phyloP scores from a whole-genome alignment of 129 eudicot species.

The Artemisia tridentata region DNA sequence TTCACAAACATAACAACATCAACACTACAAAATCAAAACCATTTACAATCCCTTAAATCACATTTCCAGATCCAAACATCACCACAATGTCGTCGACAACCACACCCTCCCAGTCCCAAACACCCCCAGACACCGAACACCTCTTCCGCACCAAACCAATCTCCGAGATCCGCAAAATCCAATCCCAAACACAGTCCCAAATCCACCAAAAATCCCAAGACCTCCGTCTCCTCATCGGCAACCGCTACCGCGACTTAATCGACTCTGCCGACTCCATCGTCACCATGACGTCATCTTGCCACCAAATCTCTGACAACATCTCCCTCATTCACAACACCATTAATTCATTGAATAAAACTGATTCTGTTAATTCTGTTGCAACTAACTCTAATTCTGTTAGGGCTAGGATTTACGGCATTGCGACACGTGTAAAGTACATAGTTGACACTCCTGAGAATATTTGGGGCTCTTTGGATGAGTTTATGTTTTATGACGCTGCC shows the following conservation, averaged over 20 bases:
- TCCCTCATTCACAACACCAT: slow-evolving; percentile 50
- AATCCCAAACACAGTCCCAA: slow-evolving; percentile 66
- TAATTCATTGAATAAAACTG: slow-evolving; percentile 28
- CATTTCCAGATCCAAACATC: slow-evolving; percentile 17
- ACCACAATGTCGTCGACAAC: slow-evolving; percentile 36
- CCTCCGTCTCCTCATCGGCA: slow-evolving; percentile 95
- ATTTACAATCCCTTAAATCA: no score
- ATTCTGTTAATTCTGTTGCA: not conserved
- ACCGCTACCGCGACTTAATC: slow-evolving; percentile 88
- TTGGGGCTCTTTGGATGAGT: slow-evolving; percentile 92
- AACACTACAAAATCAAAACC: no score
- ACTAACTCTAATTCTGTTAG: slow-evolving; percentile 31
- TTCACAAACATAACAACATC: no score
- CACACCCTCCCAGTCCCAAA: slow-evolving; percentile 28
- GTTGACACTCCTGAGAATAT: slow-evolving; percentile 94
- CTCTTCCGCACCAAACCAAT: slow-evolving; percentile 77
- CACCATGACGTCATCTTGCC: slow-evolving; percentile 69
- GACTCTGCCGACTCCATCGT: slow-evolving; percentile 95
- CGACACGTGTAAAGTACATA: slow-evolving; percentile 82
- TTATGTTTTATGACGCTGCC: slow-evolving; percentile 69
- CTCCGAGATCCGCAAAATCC: slow-evolving; percentile 76
- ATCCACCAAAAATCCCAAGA: slow-evolving; percentile 84
- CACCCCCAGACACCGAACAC: slow-evolving; percentile 62
- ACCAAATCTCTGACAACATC: slow-evolving; percentile 64
- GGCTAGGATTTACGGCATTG: slow-evolving; percentile 63